Evolutionary conservation across 2,329 filamentous ascomycete genomes (phyloP), one percentile per base, ranked within the genome.

Genomic region (Dothideomycetidae sp.): DNA sequence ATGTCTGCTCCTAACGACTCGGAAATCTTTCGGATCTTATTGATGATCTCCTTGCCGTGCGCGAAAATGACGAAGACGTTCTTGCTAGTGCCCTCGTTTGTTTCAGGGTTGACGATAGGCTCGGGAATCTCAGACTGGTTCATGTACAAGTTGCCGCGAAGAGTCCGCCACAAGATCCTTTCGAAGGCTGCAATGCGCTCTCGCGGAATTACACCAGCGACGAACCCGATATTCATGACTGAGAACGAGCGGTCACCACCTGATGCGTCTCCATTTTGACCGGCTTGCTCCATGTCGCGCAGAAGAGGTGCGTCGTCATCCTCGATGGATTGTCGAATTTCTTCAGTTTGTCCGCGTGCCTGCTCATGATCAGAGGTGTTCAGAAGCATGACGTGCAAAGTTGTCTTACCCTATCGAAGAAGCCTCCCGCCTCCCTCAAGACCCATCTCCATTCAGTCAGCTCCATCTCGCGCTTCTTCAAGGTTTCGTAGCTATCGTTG

Each of bases 41-140:
- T 82, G 51, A 98, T 77, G 49, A 98, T 93, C 61, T 96, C 88
- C 62, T 93, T 93, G 55, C 90, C 90, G 54, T 98, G 90, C 10
- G 90, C 90, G 52, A 98, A 98, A 59, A 98, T 98, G 54, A 98
- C 88, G 54, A 98, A 98, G 39, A 98, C 90, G 51, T 94, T 98
- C 75, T 98, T 98, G 67, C 81, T 76, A 50, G 92, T 71, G 46
- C 82, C 70, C 62, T 96, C 88, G 57, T 96, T 94, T 64, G 75
- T 93, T 55, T 80, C 72, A 11, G 90, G 88, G 58, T 98, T 83
- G 56, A 93, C 70, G 49, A 98, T 79, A 26, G 83, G 76, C 58
- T 98, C 88, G 5, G 85, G 78, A 44, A 98, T 98, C 68, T 98
- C 90, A 29, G 88, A 88, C 67, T 98, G 92, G 63, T 98, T 98